A percentile compares a stretch with the other conserved stretches of the same genome.
These are phyloP conservation scores for Suhomyces maxii DNA, from an alignment of 1,139 yeast genomes.

Conservation along the genomic window DNA sequence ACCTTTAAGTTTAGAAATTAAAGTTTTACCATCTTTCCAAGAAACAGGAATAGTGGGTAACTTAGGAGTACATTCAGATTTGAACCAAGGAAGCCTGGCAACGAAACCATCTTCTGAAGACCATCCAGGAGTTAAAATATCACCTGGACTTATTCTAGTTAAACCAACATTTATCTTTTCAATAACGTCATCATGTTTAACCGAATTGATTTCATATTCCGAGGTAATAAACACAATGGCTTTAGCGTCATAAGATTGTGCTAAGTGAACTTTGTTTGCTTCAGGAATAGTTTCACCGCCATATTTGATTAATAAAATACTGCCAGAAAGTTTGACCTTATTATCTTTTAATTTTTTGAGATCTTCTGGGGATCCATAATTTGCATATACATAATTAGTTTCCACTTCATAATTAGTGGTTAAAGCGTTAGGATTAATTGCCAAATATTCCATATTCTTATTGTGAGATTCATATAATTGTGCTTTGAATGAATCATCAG, in stretches of 20 bases:
- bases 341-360: constrained; percentile 41
- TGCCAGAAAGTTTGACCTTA: constrained; percentile 35
- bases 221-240: constrained; percentile 42
- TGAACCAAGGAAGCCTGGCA: constrained; percentile 40
- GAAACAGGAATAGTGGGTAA: constrained; percentile 80
- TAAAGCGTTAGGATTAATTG: constrained; percentile 70
- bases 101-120: constrained; percentile 47
- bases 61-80: constrained; percentile 59
- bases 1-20: constrained; percentile 48
- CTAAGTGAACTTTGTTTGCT: constrained; percentile 36
- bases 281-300: constrained; percentile 47
- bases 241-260: constrained; percentile 30
- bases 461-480: constrained; percentile 34
- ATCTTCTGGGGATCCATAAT: constrained; percentile 66
- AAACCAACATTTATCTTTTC: constrained; percentile 68
- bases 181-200: constrained; percentile 47
- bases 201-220: constrained; percentile 32
- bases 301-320: constrained; percentile 62
- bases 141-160: constrained; percentile 71
- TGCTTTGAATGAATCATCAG: constrained; percentile 39
- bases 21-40: constrained; percentile 59
- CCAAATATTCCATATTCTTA: constrained; percentile 41
- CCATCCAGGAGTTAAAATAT: constrained; percentile 79
- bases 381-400: constrained; percentile 55
- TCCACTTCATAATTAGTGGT: constrained; percentile 48